Evolutionary conservation across 2,329 filamentous ascomycete genomes (phyloP).

Genomic region (Ceratocystis smalleyi): DNA sequence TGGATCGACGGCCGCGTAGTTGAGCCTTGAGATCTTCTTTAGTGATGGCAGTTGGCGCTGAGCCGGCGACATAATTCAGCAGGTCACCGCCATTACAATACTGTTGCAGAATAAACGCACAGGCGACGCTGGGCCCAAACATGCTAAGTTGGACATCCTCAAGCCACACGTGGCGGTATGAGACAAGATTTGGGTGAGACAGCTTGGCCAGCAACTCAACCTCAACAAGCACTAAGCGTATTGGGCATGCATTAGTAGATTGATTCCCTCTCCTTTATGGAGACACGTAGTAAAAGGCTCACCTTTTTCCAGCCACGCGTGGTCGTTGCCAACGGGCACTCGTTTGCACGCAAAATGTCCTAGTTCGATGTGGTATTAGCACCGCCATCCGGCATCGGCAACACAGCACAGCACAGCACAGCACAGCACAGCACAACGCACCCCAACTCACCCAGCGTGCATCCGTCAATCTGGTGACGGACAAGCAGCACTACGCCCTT

Average conservation of each 20-base stretch:
- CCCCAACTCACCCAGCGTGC: conserved; percentile 44
- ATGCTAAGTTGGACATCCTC: conserved; percentile 71
- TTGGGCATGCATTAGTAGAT: neutral
- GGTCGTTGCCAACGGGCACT: conserved; percentile 87
- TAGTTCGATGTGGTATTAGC: conserved; percentile 8
- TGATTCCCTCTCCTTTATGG: neutral
- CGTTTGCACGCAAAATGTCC: conserved; percentile 90
- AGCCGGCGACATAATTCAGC: conserved; percentile 68
- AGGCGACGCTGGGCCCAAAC: conserved; percentile 83
- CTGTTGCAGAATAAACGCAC: conserved; percentile 92
- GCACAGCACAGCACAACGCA: neutral
- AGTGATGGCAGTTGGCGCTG: conserved; percentile 45
- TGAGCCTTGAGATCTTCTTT: conserved; percentile 81
- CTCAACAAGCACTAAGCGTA: conserved; percentile 52
- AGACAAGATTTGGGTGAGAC: conserved; percentile 87
- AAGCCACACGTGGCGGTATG: conserved; percentile 93
- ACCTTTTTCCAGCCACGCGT: conserved; percentile 82
- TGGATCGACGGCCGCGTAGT: conserved; percentile 64
- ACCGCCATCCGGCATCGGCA: neutral
- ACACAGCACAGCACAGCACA: neutral
- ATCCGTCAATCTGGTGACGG: conserved; percentile 77
- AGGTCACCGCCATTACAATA: conserved; percentile 93
- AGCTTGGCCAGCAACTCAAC: conserved; percentile 84
- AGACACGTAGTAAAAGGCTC: neutral
- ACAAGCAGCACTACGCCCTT: conserved; percentile 94